A percentile compares a stretch with the other conserved stretches of the same genome.
phyloP scores from a whole-genome alignment of 2,329 filamentous ascomycete genomes.

The Fusarium austroafricanum region DNA sequence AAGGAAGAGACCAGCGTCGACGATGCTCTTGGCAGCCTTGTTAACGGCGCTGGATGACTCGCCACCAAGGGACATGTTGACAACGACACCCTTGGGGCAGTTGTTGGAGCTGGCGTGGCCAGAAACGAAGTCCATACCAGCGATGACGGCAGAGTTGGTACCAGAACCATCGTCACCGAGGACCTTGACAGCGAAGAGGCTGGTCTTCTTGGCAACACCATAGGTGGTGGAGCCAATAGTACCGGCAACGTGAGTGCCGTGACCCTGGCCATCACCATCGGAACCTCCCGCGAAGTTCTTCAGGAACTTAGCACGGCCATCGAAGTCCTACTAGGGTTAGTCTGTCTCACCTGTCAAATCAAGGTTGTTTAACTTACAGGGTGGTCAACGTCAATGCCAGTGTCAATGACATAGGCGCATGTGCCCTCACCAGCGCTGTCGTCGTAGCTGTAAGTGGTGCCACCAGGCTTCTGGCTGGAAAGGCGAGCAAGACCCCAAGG shows the following conservation, averaged over 20 bases:
- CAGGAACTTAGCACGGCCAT: conserved; percentile 50
- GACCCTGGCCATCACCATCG: conserved; percentile 52
- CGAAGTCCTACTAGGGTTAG: conserved; percentile 46
- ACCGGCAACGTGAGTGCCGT: conserved; percentile 56
- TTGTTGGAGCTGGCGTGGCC: conserved; percentile 51
- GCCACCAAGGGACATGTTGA: conserved; percentile 69
- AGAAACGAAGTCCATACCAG: conserved; percentile 59
- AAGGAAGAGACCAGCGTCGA: conserved; percentile 61
- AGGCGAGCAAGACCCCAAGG: conserved; percentile 56
- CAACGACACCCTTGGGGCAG: conserved; percentile 60
- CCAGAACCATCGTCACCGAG: conserved; percentile 52
- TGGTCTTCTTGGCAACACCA: conserved; percentile 58
- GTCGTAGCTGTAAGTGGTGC: conserved; percentile 54
- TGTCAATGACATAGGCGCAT: conserved; percentile 61
- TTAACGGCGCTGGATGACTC: conserved; percentile 60
- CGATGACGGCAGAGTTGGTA: conserved; percentile 56
- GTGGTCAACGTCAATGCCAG: conserved; percentile 56
- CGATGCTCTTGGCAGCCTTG: conserved; percentile 60
- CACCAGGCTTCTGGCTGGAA: conserved; percentile 49
- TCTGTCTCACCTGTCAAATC: too few relatives aligned
- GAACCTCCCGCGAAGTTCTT: conserved; percentile 45
- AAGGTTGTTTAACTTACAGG: conserved; percentile 45
- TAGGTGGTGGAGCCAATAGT: conserved; percentile 51
- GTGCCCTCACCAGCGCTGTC: conserved; percentile 55
- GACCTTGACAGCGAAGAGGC: conserved; percentile 60